Base-by-base conservation (phyloP, 371 early-diverging fungal species). In the Syncephalastrum sp. region DNA sequence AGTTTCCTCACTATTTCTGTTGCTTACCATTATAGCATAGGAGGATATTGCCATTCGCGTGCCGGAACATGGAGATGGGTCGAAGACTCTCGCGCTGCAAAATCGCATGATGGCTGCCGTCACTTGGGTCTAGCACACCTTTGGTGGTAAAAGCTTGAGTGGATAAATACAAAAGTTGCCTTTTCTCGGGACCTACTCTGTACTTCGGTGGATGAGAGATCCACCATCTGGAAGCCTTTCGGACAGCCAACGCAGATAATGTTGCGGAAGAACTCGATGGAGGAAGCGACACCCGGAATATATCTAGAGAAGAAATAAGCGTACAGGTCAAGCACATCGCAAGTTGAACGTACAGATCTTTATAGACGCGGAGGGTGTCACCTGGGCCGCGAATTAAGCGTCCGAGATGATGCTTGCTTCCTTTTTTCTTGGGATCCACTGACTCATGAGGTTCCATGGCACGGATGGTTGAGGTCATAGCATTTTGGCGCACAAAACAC, bases 191-290 rank as follows among this genome's bases (percentile, higher is more conserved):
- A 57, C 64, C 51, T 72, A 77, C 79, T 78, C 52, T 75, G 75
- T 19, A 75, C 94, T 57, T 87, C 86, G 41, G 93, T 75, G 4
- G 91, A 87, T 33, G 84, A 84, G 44, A 94, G 63, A 63, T 96
- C 91, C 5, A 97, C 91, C 66, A 97, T 81, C 64, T 96, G 96
- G 67, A 97, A 97, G 1, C 98, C 98, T 61, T 89, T 90, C 16
- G 84, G 82, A 67, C 96, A 94, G 13, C 98, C 98, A 1, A 97
- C 93, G 63, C 93, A 93, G 16, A 97, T 82, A 38, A 89, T 90
- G 25, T 89, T 88, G 42, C 87, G 86, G 60, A 96, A 75, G 59
- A 89, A 93, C 66, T 94, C 91, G 53, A 97, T 77, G 12, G 92
- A 91, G 17, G 83, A 80, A 4, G 91, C 85, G 73, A 93, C 96